Base-by-base conservation (phyloP, 208 protist genomes). In the Leishmania gerbilli region DNA sequence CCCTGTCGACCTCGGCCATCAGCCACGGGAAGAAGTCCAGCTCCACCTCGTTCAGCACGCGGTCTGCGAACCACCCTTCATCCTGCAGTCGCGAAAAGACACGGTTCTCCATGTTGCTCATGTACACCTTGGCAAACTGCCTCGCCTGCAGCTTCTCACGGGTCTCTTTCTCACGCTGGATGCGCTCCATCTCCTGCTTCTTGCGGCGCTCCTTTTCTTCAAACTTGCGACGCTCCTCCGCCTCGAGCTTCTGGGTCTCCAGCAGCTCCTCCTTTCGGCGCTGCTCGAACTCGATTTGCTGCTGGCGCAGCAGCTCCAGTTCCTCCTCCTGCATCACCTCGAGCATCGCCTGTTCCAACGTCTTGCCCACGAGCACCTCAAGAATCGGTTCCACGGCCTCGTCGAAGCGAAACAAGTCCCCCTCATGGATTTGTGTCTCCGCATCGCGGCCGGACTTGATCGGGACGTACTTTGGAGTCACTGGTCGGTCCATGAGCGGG, bases 311-410 rank as follows among this genome's bases (percentile, higher is more conserved):
- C 58, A 94, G 86, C 71, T 95, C 91, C 31, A 99, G 89, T 88
- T 99, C 99, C 81, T 99, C 98, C 91, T 99, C 99, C 91, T 99
- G 98, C 87, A 99, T 93, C 53, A 99, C 98, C 91, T 99, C 99
- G 69, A 99, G 90, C 90, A 99, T 96, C 37, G 96, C 93, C 90
- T 99, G 98, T 89, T 99, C 97, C 24, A 99, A 84, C 62, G 97
- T 99, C 92, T 99, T 99, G 74, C 98, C 98, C 11, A 99, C 96
- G 82, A 99, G 93, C 71, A 99, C 98, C 83, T 99, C 95, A 6
- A 99, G 89, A 45, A 99, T 99, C 0, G 98, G 98, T 69, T 99
- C 93, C 5, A 99, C 97, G 47, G 99, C 99, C 74, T 96, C 91
- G 83, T 99, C 98, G 81, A 99, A 99, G 90, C 99, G 94, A 86